Percentiles rank a stretch among this genome's conserved stretches.
These are phyloP conservation scores for Kandelia obovata DNA, from an alignment of 345 rosid genomes.

Conservation along the genomic window DNA sequence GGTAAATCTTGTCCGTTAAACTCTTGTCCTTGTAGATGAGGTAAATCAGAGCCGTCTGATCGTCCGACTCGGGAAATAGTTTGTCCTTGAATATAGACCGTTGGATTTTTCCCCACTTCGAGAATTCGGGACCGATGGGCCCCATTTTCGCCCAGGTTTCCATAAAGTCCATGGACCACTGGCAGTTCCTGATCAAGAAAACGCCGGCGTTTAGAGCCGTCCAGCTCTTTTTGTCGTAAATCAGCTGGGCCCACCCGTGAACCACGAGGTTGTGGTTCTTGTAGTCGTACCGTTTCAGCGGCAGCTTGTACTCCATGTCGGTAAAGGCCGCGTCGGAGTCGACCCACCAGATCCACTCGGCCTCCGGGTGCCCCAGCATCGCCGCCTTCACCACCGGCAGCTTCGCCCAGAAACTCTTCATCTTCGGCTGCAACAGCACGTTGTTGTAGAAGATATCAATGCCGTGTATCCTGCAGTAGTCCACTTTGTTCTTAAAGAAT, in stretches of 20 bases:
- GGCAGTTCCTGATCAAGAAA: constrained; percentile 25
- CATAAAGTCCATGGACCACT: constrained; percentile 25
- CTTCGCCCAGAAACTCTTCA: constrained; percentile 22
- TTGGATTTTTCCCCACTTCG: constrained; percentile 10
- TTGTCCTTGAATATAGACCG: constrained; percentile 13
- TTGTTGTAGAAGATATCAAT: constrained; percentile 24
- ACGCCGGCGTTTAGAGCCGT: constrained; percentile 20
- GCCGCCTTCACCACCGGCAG: constrained; percentile 12
- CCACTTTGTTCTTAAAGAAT: constrained; percentile 25
- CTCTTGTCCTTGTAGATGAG: constrained; percentile 6
- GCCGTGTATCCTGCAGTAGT: constrained; percentile 25
- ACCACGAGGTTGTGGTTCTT: constrained; percentile 16
- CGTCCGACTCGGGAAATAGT: constrained; percentile 18
- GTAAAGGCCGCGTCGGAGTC: constrained; percentile 24
- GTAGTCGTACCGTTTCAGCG: constrained; percentile 5
- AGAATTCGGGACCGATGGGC: not conserved
- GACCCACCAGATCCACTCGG: constrained; percentile 30
- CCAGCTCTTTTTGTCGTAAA: constrained; percentile 18
- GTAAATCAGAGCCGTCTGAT: constrained; percentile 23
- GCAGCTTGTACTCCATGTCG: constrained; percentile 21
- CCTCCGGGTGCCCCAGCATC: constrained; percentile 22
- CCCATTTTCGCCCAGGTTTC: constrained; percentile 18
- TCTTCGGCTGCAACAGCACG: constrained; percentile 14
- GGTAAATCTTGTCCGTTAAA: constrained; percentile 16
- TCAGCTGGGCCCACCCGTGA: constrained; percentile 13